phyloP scores from a whole-genome alignment of 345 rosid species.

The Psidium guajava region DNA sequence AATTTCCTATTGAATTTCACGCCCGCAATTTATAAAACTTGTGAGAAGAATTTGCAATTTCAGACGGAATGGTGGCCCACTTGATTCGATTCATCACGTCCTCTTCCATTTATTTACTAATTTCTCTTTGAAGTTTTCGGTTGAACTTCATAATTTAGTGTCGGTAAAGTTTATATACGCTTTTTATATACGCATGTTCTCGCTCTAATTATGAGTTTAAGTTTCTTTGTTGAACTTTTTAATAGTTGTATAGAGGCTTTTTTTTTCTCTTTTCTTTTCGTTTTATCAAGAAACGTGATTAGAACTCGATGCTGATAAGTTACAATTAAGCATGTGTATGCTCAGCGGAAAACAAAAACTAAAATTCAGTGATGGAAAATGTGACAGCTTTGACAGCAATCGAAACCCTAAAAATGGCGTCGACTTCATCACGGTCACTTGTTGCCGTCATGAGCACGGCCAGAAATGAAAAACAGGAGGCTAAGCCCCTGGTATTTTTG shows the following conservation, averaged over 20 bases:
- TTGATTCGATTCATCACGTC: neutral
- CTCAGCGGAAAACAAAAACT: neutral
- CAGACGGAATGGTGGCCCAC: neutral
- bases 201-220: neutral
- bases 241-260: neutral
- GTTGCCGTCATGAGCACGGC: neutral
- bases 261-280: neutral
- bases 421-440: neutral
- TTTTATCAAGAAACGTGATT: neutral
- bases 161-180: rapidly evolving
- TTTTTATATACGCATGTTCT: neutral
- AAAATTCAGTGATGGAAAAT: neutral
- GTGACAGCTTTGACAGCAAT: neutral
- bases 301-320: neutral
- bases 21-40: neutral
- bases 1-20: neutral
- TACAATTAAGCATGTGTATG: neutral
- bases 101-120: neutral
- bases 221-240: neutral
- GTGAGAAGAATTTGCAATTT: neutral
- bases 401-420: neutral
- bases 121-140: neutral
- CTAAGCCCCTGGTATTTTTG: constrained; percentile 27
- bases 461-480: constrained; percentile 13
- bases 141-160: neutral